Conservation (phyloP, 2,329 filamentous ascomycete species). For the Aquanectria penicillioides region DNA sequence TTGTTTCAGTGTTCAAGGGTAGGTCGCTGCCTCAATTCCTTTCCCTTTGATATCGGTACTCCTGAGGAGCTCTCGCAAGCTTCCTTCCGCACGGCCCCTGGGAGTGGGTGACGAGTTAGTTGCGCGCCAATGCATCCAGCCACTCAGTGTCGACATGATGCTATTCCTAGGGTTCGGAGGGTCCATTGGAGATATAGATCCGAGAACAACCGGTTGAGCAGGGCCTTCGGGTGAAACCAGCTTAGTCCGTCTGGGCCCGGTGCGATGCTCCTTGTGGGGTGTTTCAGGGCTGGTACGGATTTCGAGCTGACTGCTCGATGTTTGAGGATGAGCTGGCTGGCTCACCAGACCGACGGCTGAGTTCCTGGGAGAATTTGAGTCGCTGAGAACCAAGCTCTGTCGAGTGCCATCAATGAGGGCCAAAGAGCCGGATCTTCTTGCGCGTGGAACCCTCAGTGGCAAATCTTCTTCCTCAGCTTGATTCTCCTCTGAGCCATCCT, state of each 20-base stretch:
- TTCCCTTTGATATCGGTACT: conserved; percentile 49
- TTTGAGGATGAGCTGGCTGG: conserved; percentile 66
- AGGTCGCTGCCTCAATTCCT: conserved; percentile 36
- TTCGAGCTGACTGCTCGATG: conserved; percentile 62
- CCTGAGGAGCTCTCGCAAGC: conserved; percentile 62
- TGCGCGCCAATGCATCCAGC: conserved; percentile 59
- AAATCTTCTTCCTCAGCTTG: conserved; percentile 30
- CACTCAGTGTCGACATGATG: conserved; percentile 52
- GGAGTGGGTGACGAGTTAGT: conserved; percentile 34
- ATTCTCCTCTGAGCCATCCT: conserved; percentile 43
- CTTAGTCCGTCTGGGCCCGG: conserved; percentile 26
- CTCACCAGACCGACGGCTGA: conserved; percentile 59
- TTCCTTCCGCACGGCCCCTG: conserved; percentile 64
- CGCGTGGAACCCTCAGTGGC: conserved; percentile 32
- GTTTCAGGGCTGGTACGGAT: conserved; percentile 51
- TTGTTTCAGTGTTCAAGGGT: conserved; percentile 7
- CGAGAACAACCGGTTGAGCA: conserved; percentile 41
- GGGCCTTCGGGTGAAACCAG: conserved; percentile 32
- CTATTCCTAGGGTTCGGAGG: conserved; percentile 38
- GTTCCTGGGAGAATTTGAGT: conserved; percentile 44
- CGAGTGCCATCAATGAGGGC: conserved; percentile 51
- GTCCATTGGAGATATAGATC: conserved; percentile 40
- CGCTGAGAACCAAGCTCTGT: conserved; percentile 42
- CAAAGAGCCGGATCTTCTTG: conserved; percentile 46
- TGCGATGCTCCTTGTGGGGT: conserved; percentile 33